phyloP scores from a whole-genome alignment of 2,329 filamentous ascomycete species.

The Aspergillus brasiliensis region DNA sequence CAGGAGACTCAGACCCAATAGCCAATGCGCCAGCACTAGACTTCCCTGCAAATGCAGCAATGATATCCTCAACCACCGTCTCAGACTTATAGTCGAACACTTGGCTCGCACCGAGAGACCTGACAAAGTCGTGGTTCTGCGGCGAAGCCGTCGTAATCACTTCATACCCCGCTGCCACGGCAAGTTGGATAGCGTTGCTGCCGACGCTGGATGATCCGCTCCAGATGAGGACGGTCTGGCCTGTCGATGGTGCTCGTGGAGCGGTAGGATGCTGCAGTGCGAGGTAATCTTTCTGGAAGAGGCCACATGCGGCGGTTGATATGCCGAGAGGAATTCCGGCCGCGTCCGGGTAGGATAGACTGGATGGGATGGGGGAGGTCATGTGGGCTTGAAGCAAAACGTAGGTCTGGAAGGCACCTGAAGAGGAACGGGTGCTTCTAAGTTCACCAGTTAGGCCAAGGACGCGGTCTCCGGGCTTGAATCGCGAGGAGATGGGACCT shows the following conservation, averaged over 20 bases:
- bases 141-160: conserved; percentile 16
- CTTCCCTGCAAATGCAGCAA: conserved; percentile 15
- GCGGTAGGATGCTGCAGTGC: conserved; percentile 11
- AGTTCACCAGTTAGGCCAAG: conserved; percentile 30
- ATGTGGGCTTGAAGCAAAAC: conserved; percentile 20
- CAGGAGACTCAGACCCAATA: neutral
- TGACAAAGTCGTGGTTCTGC: conserved; percentile 30
- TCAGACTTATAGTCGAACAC: conserved; percentile 49
- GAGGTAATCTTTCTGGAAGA: conserved; percentile 25
- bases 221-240: conserved; percentile 13
- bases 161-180: conserved; percentile 21
- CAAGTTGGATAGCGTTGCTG: conserved; percentile 51
- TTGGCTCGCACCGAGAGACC: conserved; percentile 47
- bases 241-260: neutral
- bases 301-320: conserved; percentile 23
- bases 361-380: conserved; percentile 16
- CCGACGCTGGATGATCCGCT: conserved; percentile 41
- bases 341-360: conserved; percentile 21
- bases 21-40: conserved; percentile 6
- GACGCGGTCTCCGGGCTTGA: conserved; percentile 50
- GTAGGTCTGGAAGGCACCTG: conserved; percentile 30
- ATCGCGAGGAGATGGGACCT: conserved; percentile 16
- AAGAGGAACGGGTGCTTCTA: conserved; percentile 14
- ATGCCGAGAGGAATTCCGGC: conserved; percentile 24
- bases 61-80: conserved; percentile 19